Conservation (phyloP, 2,329 filamentous ascomycete species). For the Fusarium pseudonygamai region DNA sequence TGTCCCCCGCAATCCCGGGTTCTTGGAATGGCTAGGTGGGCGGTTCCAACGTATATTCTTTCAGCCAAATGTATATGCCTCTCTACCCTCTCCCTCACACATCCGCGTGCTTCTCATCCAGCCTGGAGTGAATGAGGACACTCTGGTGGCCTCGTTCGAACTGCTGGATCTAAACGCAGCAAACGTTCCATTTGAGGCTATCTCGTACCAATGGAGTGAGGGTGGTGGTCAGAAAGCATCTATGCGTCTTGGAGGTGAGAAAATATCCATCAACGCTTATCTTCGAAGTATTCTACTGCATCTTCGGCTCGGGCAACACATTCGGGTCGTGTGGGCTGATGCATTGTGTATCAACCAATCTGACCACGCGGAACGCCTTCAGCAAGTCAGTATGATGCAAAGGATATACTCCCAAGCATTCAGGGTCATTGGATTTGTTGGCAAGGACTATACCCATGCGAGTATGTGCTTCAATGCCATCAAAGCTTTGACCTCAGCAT, state of each 20-base stretch:
- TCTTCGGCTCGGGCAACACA: not conserved
- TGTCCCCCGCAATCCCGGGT: fast-evolving
- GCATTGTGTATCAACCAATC: not conserved
- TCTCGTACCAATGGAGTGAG: not conserved
- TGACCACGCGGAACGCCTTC: not conserved
- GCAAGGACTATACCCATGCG: not conserved
- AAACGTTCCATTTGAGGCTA: not conserved
- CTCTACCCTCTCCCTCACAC: not conserved
- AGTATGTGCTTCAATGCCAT: not conserved
- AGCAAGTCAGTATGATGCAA: not conserved
- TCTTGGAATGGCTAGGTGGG: not conserved
- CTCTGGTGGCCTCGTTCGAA: not conserved
- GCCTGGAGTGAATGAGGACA: not conserved
- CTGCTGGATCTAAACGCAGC: not conserved
- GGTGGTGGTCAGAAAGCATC: not conserved
- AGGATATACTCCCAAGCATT: not conserved
- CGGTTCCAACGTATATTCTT: not conserved
- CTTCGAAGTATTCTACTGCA: too few species aligned
- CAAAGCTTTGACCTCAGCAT: not conserved
- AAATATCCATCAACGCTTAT: not conserved
- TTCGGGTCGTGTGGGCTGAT: not conserved
- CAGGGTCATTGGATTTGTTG: not conserved
- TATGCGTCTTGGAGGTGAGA: not conserved
- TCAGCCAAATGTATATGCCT: not conserved
- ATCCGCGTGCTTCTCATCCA: not conserved